phyloP scores from a whole-genome alignment of 768 basidiomycete species.

The Pholiota molesta region DNA sequence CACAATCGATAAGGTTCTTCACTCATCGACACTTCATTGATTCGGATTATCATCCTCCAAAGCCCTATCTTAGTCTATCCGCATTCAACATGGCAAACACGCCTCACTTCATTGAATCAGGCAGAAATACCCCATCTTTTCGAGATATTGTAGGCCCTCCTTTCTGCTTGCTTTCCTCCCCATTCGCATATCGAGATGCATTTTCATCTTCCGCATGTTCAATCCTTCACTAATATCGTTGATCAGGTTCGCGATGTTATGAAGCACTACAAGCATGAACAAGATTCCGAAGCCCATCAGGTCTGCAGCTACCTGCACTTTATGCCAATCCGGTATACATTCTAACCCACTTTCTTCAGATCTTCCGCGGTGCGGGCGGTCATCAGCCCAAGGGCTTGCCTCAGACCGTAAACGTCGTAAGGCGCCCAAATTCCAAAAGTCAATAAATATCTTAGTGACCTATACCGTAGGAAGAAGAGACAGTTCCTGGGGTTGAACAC shows the following conservation, averaged over 20 bases:
- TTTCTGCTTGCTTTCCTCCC: constrained; percentile 6
- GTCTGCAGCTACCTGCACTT: constrained; percentile 36
- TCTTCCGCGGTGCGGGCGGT: constrained; percentile 73
- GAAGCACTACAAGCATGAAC: constrained; percentile 71
- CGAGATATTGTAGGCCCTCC: constrained; percentile 31
- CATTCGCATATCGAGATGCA: constrained; percentile 36
- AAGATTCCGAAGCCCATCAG: constrained; percentile 88
- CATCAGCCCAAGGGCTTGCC: constrained; percentile 73
- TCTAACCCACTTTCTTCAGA: constrained; percentile 41
- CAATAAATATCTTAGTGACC: neutral
- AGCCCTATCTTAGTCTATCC: neutral
- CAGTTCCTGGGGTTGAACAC: constrained; percentile 85
- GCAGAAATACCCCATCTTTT: constrained; percentile 33
- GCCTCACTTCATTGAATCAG: constrained; percentile 22
- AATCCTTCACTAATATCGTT: constrained; percentile 47
- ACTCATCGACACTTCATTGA: constrained; percentile 8
- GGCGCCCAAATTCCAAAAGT: constrained; percentile 20
- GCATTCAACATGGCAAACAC: constrained; percentile 25
- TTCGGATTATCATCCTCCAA: neutral
- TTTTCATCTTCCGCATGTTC: constrained; percentile 47
- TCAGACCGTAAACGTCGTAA: constrained; percentile 70
- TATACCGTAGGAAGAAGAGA: constrained; percentile 72
- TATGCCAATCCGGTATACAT: constrained; percentile 10
- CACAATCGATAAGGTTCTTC: constrained; percentile 21
- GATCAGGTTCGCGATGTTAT: constrained; percentile 72